Evolutionary conservation across 75 land plant species (phyloP).

Genomic region (Azolla pinnata): DNA sequence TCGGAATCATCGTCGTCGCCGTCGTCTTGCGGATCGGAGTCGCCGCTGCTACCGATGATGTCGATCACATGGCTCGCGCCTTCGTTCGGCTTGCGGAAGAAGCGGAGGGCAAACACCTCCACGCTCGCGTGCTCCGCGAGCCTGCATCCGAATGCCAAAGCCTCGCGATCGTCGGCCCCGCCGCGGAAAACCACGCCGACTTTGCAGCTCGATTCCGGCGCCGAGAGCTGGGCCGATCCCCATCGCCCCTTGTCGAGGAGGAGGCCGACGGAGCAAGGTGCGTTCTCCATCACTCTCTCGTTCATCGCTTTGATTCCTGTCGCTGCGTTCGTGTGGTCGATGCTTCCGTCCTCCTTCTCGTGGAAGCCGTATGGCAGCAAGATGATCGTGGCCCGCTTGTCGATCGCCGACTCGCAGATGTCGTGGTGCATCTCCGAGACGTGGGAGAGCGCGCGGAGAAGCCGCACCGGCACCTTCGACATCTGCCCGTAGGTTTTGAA

Average conservation of each 20-base stretch:
- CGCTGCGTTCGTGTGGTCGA: neutral
- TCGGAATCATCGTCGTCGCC: neutral
- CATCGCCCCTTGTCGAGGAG: neutral
- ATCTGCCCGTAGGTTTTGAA: slow-evolving; percentile 46
- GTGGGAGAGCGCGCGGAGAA: neutral
- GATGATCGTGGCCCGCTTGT: neutral
- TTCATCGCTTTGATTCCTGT: neutral
- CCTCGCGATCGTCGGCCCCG: slow-evolving; percentile 57
- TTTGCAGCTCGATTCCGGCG: slow-evolving; percentile 2
- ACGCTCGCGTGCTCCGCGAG: slow-evolving; percentile 24
- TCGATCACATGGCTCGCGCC: neutral
- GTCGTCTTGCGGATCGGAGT: neutral
- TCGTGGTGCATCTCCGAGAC: neutral
- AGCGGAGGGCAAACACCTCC: slow-evolving; percentile 31
- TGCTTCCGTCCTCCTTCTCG: neutral
- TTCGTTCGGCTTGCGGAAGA: slow-evolving; percentile 2
- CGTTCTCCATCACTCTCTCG: neutral
- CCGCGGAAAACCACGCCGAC: slow-evolving; percentile 46
- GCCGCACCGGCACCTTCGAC: slow-evolving; percentile 17
- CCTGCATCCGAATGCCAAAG: slow-evolving; percentile 26
- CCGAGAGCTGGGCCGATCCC: slow-evolving; percentile 1
- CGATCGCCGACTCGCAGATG: neutral
- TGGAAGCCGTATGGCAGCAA: slow-evolving; percentile 7
- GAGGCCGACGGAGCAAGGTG: slow-evolving; percentile 2
- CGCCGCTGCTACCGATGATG: neutral